Percentiles rank a stretch among this genome's conserved stretches.
Evolutionary conservation across 2,329 filamentous ascomycete species (phyloP).

Genomic region (Seiridium cupressi): DNA sequence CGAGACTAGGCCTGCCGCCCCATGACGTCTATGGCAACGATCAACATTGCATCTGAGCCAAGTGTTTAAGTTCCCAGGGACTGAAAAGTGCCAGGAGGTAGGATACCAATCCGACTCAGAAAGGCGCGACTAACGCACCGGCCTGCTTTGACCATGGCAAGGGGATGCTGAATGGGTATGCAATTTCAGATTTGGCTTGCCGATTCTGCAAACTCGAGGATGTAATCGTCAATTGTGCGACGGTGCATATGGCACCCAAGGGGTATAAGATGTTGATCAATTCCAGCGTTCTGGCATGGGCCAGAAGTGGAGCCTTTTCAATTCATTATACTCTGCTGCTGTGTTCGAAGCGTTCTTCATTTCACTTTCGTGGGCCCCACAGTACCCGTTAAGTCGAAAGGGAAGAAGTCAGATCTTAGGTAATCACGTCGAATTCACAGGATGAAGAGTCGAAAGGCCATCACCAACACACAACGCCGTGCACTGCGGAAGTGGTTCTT

Average conservation of each 20-base stretch:
- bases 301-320: not conserved
- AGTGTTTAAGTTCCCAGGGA: not conserved
- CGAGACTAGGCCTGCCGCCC: not conserved
- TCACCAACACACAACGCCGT: constrained; percentile 10
- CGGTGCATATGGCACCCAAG: not conserved
- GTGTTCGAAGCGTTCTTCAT: too few species aligned
- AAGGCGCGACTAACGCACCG: constrained; percentile 1
- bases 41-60: constrained; percentile 4
- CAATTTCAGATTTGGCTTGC: constrained; percentile 2
- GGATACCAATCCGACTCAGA: not conserved
- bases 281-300: not conserved
- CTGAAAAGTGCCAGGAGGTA: not conserved
- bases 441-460: constrained; percentile 11
- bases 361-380: too few species aligned
- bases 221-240: not conserved
- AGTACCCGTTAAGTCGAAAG: not conserved
- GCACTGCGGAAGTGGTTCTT: constrained; percentile 11
- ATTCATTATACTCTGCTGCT: not conserved
- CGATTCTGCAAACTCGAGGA: not conserved
- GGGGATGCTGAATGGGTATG: not conserved
- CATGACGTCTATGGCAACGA: constrained; percentile 7
- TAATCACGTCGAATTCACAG: not conserved
- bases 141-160: not conserved
- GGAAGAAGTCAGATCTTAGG: not conserved
- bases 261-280: constrained; percentile 6